Evolutionary conservation across 768 basidiomycete species (phyloP), one percentile per base, ranked within the genome.

Genomic region (Leccinum variicolor): DNA sequence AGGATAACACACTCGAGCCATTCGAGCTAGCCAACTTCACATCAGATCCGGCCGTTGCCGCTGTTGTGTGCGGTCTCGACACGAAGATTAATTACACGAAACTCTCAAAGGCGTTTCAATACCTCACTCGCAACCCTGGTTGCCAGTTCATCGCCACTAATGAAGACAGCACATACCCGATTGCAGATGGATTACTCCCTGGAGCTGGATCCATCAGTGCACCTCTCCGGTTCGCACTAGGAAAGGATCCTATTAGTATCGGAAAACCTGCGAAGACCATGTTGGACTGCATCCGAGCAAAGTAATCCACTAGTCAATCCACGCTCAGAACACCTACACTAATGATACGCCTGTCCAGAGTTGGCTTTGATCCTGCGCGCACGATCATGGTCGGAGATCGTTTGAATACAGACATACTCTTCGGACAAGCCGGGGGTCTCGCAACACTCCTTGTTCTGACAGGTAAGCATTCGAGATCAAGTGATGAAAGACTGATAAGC

Each of bases 331-430:
- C 11, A 29, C 19, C 23, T 29, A 46, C 29, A 34, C 52, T 43
- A 64, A 62, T 66, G 47, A 59, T 58, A 26, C 45, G n/a, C 11
- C 10, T 43, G 47, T 13, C 9, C 49, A 97, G 94, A 73, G 85
- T 95, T 64, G 71, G 90, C 49, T 94, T 92, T 70, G 90, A 98
- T 73, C 92, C 92, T 45, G 76, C 80, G 59, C 79, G 86, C 53
- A 94, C 95, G 15, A 85, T 98, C 70, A 98, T 99, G 93, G 80
- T 98, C 47, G 96, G 96, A 43, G 96, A 99, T 75, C 84, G 96
- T 59, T 80, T 99, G 62, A 89, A 92, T 70, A 98, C 97, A 6
- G 96, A 99, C 73, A 98, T 99, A 64, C 74, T 90, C 52, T 99
- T 98, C 66, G 97, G 96, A 51, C 81, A 91, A 69, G 82, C 83